Base-by-base conservation (phyloP, 257 asterid species). In the Fraxinus pennsylvanica region DNA sequence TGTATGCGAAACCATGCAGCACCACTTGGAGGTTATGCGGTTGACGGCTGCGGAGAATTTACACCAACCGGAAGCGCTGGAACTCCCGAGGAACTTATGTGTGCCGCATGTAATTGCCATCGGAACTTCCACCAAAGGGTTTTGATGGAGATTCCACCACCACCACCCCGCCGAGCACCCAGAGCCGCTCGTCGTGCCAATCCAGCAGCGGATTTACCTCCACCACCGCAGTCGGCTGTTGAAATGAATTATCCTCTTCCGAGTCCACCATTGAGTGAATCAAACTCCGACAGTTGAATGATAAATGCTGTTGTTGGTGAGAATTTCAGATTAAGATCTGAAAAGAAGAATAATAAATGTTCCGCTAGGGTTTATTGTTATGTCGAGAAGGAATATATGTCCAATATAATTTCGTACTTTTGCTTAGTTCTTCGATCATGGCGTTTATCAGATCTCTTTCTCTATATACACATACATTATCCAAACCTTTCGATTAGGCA, bases 1-100 rank as follows among this genome's bases (percentile, higher is more conserved):
- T 59, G 29, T 59, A n/a, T 59, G 67, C 30, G 67, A 22, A 59
- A 59, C 67, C 67, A 59, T 59, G 29, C 67, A n/a, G 67, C 67
- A 59, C 13, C 13, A 7, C 67, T 59, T 21, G 67, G 67, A 1
- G 67, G 13, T 9, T 59, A 59, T 22, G 29, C 67, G 29, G 4
- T 59, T n/a, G 67, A 59, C 29, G 67, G 67, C 67, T 59, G 67
- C 4, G 67, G 67, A 2, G 67, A 59, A 21, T 59, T 6, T 59
- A 6, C 7, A n/a, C 67, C 67, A n/a, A 9, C 67, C 15, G 29
- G 67, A 59, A n/a, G 0, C 3, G 29, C 9, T 22, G 67, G 67
- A 6, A 21, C 29, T n/a, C 67, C 30, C 1, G 30, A 6, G 2
- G 67, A 59, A n/a, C 29, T 59, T 32, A 13, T 59, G 67, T 59